phyloP scores from a whole-genome alignment of 495 filamentous ascomycete genomes.

The Hypoxylon crocopeplum region DNA sequence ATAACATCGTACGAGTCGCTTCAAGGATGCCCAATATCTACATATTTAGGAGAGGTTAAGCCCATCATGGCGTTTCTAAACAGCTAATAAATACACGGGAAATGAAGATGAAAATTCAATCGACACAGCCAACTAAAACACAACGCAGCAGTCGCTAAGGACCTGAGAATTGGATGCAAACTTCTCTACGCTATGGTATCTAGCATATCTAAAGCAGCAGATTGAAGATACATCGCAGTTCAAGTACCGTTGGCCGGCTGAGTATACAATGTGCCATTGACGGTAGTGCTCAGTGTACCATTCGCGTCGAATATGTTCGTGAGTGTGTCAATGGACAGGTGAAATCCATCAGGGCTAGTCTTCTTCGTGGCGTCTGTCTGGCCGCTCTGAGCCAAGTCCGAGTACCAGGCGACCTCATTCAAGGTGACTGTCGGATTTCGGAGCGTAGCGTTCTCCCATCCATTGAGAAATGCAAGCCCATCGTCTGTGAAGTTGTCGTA shows the following conservation, averaged over 20 bases:
- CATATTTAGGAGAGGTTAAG: too few species aligned
- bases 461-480: constrained; percentile 21
- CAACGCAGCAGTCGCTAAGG: too few species aligned
- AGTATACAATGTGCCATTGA: constrained; percentile 16
- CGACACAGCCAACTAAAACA: too few species aligned
- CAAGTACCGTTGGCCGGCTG: constrained; percentile 33
- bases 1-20: too few species aligned
- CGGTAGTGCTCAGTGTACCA: constrained; percentile 32
- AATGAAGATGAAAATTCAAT: too few species aligned
- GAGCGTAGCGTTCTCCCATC: constrained; percentile 25
- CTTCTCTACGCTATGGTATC: too few species aligned
- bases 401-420: constrained; percentile 28
- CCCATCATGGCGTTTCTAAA: too few species aligned
- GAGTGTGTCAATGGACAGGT: constrained; percentile 19
- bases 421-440: not conserved
- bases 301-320: constrained; percentile 25
- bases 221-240: not conserved
- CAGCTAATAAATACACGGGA: too few species aligned
- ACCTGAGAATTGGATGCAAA: too few species aligned
- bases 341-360: constrained; percentile 34
- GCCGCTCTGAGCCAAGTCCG: constrained; percentile 18
- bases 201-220: too few species aligned
- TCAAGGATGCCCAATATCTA: too few species aligned
- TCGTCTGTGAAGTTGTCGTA: constrained; percentile 33
- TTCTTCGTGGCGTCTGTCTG: constrained; percentile 19